Base-by-base conservation (phyloP, 768 basidiomycete species). In the Brasilioporus rufonigricans region DNA sequence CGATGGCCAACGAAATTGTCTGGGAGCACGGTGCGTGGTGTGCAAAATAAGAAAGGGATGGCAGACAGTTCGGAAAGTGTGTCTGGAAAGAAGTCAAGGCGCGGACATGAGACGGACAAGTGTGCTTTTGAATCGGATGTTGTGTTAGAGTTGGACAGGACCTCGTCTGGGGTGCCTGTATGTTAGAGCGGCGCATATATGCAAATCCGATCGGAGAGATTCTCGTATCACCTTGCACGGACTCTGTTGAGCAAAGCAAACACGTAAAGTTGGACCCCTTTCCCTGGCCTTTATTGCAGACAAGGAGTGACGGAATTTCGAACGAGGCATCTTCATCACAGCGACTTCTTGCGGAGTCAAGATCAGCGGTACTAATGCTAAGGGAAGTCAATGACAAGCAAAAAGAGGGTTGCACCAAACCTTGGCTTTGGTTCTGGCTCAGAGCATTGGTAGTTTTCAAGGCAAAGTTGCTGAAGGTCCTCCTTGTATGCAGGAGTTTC, bases 1-100 rank as follows among this genome's bases (percentile, higher is more conserved):
- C 12, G 58, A 29, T 33, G 33, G 12, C 18, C 5, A 41, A 32
- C 5, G 2, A 46, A 1, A 27, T 50, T 23, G 32, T 48, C 41
- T 5, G 45, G 29, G 24, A 7, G 23, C 3, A 66, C 46, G 11
- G 39, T 6, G 31, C 50, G 10, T 2, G 68, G 70, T 18, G 68
- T 61, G 39, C 63, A 51, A 50, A 65, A 70, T 12, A 71, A 40
- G 41, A 68, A 71, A 1, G 68, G 70, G 5, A 69, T 63, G 19
- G 70, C 70, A 4, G 70, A 71, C 44, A 70, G 65, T 24, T 68
- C 65, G 27, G 51, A 61, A 45, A 49, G 53, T 6, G 59, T 33
- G 19, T 59, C 52, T 4, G 63, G 29, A 40, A 3, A 16, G 38
- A 63, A 52, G 23, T 60, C 65, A 46, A 61, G 57, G 39, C 50